A percentile compares a stretch with the other conserved stretches of the same genome.
Conservation (phyloP, 164 flowering plant genomes). For the Protea cynaroides region DNA sequence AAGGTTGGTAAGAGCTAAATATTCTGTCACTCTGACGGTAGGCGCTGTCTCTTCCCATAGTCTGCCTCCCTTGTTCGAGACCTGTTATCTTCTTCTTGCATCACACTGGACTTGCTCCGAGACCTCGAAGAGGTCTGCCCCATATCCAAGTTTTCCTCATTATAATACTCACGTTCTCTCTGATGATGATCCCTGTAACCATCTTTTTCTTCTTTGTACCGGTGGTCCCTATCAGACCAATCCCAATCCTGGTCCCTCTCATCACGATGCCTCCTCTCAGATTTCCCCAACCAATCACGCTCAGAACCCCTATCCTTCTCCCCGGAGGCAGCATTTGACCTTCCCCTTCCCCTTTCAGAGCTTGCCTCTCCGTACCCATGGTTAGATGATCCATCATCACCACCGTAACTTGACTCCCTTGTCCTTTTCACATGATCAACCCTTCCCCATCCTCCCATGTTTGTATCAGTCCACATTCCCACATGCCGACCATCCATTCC, state of each 20-base stretch:
- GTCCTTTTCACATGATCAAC: slow-evolving; percentile 48
- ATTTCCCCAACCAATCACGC: slow-evolving; percentile 53
- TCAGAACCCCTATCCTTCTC: slow-evolving; percentile 65
- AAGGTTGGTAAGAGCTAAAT: slow-evolving; percentile 5
- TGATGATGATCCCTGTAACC: slow-evolving; percentile 53
- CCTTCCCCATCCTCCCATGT: slow-evolving; percentile 62
- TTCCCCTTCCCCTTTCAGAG: slow-evolving; percentile 44
- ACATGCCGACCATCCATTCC: slow-evolving; percentile 60
- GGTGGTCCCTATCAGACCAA: slow-evolving; percentile 52
- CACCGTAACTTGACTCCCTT: slow-evolving; percentile 65
- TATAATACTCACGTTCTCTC: slow-evolving; percentile 48
- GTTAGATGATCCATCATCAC: slow-evolving; percentile 66
- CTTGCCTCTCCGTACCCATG: slow-evolving; percentile 56
- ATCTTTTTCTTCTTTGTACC: slow-evolving; percentile 68
- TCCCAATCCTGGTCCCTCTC: slow-evolving; percentile 56
- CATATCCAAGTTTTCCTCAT: slow-evolving; percentile 69
- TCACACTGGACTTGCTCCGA: slow-evolving; percentile 56
- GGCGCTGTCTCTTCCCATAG: slow-evolving; percentile 76
- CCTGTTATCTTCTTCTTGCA: slow-evolving; percentile 62
- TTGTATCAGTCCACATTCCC: slow-evolving; percentile 63
- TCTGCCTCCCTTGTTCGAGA: slow-evolving; percentile 77
- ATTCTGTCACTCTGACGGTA: slow-evolving; percentile 51
- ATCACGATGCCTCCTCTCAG: slow-evolving; percentile 57
- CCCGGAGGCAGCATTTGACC: slow-evolving; percentile 43
- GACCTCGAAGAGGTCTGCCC: slow-evolving; percentile 67